These are phyloP conservation scores for Rubroboletus pulcherrimus DNA, from an alignment of 768 basidiomycete species.

Conservation along the genomic window DNA sequence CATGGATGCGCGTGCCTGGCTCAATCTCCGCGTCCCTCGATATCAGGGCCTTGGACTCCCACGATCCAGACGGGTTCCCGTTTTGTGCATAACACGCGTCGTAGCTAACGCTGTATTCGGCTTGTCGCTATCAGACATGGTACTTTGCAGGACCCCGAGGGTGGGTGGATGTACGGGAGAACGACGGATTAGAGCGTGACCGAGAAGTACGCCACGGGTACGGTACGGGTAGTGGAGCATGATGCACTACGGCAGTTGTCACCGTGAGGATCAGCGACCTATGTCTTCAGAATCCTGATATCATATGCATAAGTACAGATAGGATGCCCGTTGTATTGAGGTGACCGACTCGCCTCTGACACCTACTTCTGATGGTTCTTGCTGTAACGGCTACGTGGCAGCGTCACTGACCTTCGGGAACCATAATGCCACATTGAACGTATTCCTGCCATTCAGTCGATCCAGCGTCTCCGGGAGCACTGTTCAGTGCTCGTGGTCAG, in stretches of 20 bases:
- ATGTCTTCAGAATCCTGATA: not conserved
- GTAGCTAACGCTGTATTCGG: not conserved
- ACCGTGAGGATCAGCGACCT: not conserved
- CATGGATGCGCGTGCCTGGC: too few relatives aligned
- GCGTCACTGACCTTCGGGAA: not conserved
- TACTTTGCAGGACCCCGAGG: not conserved
- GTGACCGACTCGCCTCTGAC: not conserved
- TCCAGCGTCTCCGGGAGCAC: too few relatives aligned
- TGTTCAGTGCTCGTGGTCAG: too few relatives aligned
- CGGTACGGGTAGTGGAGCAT: not conserved
- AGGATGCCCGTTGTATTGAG: not conserved
- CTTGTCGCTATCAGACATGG: not conserved
- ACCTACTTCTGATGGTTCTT: not conserved
- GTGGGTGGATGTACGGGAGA: not conserved
- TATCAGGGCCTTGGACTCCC: not conserved
- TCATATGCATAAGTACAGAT: not conserved
- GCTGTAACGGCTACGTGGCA: not conserved
- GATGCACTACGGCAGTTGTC: not conserved
- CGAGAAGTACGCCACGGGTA: not conserved
- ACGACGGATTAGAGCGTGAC: not conserved
- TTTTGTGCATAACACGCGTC: not conserved
- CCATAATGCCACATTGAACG: not conserved
- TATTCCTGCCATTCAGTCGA: not conserved
- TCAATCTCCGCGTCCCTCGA: not conserved
- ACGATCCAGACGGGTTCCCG: not conserved